Evolutionary conservation across 768 basidiomycete genomes (phyloP).

Genomic region (Lactarius hatsudake): DNA sequence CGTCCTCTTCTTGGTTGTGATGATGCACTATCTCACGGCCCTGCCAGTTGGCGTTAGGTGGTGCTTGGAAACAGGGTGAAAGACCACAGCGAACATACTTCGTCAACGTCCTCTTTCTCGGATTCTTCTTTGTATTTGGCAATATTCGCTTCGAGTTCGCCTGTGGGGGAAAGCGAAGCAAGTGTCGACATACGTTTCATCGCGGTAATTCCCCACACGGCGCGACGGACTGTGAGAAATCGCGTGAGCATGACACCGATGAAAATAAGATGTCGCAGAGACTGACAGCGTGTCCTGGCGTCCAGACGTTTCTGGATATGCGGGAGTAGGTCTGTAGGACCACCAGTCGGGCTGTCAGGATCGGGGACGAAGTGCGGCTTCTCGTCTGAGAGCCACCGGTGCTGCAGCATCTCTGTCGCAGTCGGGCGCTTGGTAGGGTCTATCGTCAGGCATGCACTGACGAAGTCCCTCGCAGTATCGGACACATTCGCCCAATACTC

Average conservation of each 20-base stretch:
- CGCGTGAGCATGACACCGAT: constrained; percentile 12
- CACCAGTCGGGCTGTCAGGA: constrained; percentile 52
- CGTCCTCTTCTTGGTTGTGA: constrained; percentile 15
- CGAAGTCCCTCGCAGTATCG: constrained; percentile 78
- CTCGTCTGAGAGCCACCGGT: constrained; percentile 76
- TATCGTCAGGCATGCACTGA: constrained; percentile 75
- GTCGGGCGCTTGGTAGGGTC: constrained; percentile 82
- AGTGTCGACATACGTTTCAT: constrained; percentile 74
- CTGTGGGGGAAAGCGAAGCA: constrained; percentile 44
- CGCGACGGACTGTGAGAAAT: constrained; percentile 69
- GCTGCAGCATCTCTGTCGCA: constrained; percentile 66
- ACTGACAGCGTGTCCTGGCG: constrained; percentile 47
- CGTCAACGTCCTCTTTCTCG: constrained; percentile 45
- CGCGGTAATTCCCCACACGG: constrained; percentile 82
- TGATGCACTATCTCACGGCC: constrained; percentile 21
- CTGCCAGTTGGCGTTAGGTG: constrained; percentile 5
- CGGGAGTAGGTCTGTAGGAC: constrained; percentile 77
- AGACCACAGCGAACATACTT: constrained; percentile 21
- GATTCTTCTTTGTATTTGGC: constrained; percentile 78
- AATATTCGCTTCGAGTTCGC: constrained; percentile 56
- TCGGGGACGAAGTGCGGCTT: constrained; percentile 71
- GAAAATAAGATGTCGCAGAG: background rate
- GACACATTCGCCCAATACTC: constrained; percentile 91
- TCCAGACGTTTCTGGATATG: constrained; percentile 88
- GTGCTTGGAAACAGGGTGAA: background rate